phyloP scores from a whole-genome alignment of 1,284 basidiomycete genomes.

The Pseudomicrostroma phylloplanum region DNA sequence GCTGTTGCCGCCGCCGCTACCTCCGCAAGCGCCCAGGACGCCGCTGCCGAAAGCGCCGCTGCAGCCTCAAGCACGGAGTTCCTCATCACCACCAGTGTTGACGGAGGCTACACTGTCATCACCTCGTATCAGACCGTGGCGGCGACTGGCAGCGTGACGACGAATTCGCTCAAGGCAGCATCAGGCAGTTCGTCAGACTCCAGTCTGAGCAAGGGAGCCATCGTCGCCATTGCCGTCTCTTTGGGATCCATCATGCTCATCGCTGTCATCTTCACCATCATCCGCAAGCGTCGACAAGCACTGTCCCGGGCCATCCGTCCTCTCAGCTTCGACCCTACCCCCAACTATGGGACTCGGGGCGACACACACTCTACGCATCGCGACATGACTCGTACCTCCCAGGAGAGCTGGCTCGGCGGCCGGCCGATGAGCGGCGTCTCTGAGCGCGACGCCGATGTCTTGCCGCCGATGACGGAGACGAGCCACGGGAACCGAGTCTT shows the following conservation, averaged over 20 bases:
- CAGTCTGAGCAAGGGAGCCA: not conserved
- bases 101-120: not conserved
- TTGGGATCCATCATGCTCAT: not conserved
- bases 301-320: not conserved
- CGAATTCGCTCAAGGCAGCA: not conserved
- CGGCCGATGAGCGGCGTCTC: conserved; percentile 6
- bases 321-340: not conserved
- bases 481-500: not conserved
- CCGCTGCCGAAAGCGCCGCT: not conserved
- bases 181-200: not conserved
- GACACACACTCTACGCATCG: not conserved
- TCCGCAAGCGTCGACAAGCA: conserved; percentile 5
- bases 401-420: conserved; percentile 8
- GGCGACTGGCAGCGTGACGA: not conserved
- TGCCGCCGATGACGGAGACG: not conserved
- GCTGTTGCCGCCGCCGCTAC: not conserved
- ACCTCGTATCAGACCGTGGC: not conserved
- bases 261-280: conserved; percentile 4
- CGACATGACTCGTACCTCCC: not conserved
- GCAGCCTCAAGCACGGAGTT: not conserved
- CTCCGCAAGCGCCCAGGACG: not conserved
- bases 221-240: conserved; percentile 5
- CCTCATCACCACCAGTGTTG: conserved; percentile 1
- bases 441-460: not conserved
- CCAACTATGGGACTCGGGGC: not conserved